Base-by-base conservation (phyloP, 1,284 basidiomycete species). In the Phellinidium pouzarii region DNA sequence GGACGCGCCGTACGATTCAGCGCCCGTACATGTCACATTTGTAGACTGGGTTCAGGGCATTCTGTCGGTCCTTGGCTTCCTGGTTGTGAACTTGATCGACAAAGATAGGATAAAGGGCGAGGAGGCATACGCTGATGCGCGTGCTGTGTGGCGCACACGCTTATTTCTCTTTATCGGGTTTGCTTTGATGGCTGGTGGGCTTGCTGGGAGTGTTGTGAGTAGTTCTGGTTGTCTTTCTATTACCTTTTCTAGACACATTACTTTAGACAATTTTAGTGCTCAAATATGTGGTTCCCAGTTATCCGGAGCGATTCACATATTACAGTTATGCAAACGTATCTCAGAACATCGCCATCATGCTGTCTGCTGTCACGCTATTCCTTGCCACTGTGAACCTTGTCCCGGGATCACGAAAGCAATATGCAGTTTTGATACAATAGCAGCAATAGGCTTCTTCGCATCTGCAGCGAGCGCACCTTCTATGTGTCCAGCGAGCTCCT, bases 1-100 rank as follows among this genome's bases (percentile, higher is more conserved):
- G 59, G 80, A 80, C 48, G 78, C 82, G 31, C 82, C 83, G 3
- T 77, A 86, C 54, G 73, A 84, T 59, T 78, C 84, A 0, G 83
- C 84, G 4, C 84, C 91, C 2, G 89, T 96, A 4, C 90, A 92
- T 65, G 88, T 97, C 66, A 73, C 79, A 17, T 94, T 95, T 66
- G 83, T 91, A 54, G 94, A 97, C 75, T 98, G 95, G 95, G 74
- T 96, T 12, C 93, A 94, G 0, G 95, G 94, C 22, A 82, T 98
- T 59, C 93, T 87, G 69, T 92, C 91, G n/a, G 82, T 95, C 12
- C 71, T 98, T 11, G 95, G 95, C 27, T 94, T 95, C 79, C 72
- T 97, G 57, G 78, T 97, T 65, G 85, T 96, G 68, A 94, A 94
- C 66, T 68, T 97, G 52, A 93, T 98, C 62, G 94, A 99, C 74